These are phyloP conservation scores for Quercus suber DNA, from an alignment of 306 rosid genomes.

Conservation along the genomic window DNA sequence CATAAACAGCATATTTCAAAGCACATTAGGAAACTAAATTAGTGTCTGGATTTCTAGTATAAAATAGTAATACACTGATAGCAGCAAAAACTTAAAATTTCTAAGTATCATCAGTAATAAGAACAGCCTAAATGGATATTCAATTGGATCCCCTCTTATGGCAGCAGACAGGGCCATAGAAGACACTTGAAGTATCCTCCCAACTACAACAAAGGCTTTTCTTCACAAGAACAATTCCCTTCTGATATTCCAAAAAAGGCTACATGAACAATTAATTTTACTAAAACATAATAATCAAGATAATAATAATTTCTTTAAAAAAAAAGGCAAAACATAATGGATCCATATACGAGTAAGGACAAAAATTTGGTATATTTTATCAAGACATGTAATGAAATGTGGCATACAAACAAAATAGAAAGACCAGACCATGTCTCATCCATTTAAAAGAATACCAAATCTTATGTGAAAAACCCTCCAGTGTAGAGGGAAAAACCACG, in stretches of 20 bases:
- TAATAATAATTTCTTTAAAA: too few species aligned
- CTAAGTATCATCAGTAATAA: neutral
- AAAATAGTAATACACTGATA: neutral
- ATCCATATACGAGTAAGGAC: neutral
- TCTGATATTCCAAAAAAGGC: neutral
- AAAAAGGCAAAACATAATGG: neutral
- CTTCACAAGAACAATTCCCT: neutral
- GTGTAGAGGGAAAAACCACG: too few species aligned
- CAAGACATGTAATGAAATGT: neutral
- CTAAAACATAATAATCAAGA: too few species aligned
- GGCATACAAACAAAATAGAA: neutral
- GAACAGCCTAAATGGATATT: neutral
- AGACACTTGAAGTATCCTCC: neutral
- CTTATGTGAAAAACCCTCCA: too few species aligned
- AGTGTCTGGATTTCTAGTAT: neutral
- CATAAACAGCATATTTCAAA: slow-evolving; percentile 18
- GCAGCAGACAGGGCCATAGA: neutral
- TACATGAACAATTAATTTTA: too few species aligned
- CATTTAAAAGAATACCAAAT: too few species aligned
- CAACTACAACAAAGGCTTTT: neutral
- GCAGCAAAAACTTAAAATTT: neutral
- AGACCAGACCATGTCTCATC: neutral
- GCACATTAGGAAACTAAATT: neutral
- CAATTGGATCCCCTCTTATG: neutral
- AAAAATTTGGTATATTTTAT: neutral